These are phyloP conservation scores for Neurospora sp. DNA, from an alignment of 495 filamentous ascomycete species.

Conservation along the genomic window DNA sequence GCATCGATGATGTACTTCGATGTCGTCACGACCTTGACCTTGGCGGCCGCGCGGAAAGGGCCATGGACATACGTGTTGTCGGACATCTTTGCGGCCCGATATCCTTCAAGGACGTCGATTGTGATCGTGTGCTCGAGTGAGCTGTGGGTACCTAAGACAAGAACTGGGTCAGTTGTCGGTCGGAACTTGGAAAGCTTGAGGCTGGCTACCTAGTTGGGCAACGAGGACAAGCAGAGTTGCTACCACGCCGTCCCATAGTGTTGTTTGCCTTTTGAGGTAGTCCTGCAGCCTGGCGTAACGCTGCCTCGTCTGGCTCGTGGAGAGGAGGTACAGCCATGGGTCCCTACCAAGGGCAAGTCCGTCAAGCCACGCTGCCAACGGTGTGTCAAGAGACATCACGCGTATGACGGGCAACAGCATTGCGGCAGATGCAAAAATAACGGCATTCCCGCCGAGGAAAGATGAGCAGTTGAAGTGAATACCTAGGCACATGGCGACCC, in stretches of 20 bases:
- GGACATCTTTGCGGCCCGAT: neutral
- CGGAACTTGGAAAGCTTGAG: neutral
- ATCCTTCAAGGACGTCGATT: conserved; percentile 26
- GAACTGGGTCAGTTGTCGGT: conserved; percentile 14
- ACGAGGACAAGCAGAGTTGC: conserved; percentile 11
- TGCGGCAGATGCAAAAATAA: too few species aligned
- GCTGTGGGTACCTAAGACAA: conserved; percentile 23
- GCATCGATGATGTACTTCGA: conserved; percentile 17
- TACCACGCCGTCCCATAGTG: conserved; percentile 8
- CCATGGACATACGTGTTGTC: too few species aligned
- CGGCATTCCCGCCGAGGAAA: too few species aligned
- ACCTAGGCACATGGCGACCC: neutral
- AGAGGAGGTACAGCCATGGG: too few species aligned
- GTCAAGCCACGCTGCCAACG: too few species aligned
- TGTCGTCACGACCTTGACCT: too few species aligned
- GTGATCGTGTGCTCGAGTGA: conserved; percentile 13
- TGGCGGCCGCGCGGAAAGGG: too few species aligned
- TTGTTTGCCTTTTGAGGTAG: neutral
- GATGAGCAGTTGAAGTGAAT: neutral
- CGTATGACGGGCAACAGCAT: too few species aligned
- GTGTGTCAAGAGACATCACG: too few species aligned
- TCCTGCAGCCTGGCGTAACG: neutral
- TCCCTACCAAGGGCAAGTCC: too few species aligned
- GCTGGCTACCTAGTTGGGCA: conserved; percentile 12
- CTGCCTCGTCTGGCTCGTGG: neutral